Base-by-base conservation (phyloP, 148 eudicot genomes). In the Arctostaphylos glauca region DNA sequence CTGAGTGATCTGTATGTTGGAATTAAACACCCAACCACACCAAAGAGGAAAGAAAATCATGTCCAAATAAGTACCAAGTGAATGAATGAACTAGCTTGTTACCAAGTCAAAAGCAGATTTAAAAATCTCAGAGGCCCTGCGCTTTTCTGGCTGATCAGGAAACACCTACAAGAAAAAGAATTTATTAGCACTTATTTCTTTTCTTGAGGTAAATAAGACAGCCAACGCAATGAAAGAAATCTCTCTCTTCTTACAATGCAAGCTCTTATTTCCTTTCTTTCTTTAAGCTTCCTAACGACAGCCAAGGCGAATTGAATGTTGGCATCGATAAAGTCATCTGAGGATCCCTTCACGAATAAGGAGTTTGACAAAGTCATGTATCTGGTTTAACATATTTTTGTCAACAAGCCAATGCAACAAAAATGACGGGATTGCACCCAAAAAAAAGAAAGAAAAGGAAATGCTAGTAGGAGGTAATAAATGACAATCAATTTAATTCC, bases 81-180 rank as follows among this genome's bases (percentile, higher is more conserved):
- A 18, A 70, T 70, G 81, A 21, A 66, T 52, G 67, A 82, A 25
- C 53, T 52, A 50, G 9, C 53, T 9, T 49, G n/a, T 87, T 87
- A 94, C 98, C 94, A 90, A 86, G 87, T 96, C 98, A 86, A 96
- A 76, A 82, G 99, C 97, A 80, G 97, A 81, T 88, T 87, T 92
- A 84, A 94, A 96, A 84, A 96, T 86, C 78, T 96, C 87, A 9
- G 93, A 83, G 79, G 99, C 99, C 94, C 99, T 91, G 83, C 99
- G 97, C 87, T 91, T 94, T 86, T 96, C 99, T 75, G 99, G 99
- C 87, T 92, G 94, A 84, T 96, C 99, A 25, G 96, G 98, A 81
- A 94, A 94, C 81, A 94, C 98, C 98, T 93, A 88, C 52, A 87
- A 83, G 83, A 19, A 55, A 56, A 3, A 46, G 0, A 54, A 31